Conservation (phyloP, 2,329 filamentous ascomycete genomes). For the Trichoderma sp. region DNA sequence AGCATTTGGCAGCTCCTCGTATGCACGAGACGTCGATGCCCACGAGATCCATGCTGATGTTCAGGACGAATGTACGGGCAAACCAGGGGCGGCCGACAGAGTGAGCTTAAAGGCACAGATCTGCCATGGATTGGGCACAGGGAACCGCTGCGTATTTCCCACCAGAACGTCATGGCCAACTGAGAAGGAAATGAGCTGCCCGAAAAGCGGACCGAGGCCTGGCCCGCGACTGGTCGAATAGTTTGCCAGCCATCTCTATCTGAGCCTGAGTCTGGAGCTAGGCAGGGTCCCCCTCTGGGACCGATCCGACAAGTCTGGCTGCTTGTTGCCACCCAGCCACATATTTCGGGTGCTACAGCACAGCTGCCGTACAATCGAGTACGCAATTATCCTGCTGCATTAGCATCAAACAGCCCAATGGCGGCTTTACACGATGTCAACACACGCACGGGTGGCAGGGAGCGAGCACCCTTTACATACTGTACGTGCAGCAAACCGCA, state of each 20-base stretch:
- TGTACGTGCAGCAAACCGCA: slow-evolving; percentile 18
- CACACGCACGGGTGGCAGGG: slow-evolving; percentile 15
- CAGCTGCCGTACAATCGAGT: neutral
- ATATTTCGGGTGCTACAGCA: slow-evolving; percentile 11
- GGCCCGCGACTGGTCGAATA: slow-evolving; percentile 12
- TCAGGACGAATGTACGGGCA: neutral
- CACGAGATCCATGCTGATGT: slow-evolving; percentile 10
- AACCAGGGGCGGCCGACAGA: slow-evolving; percentile 11
- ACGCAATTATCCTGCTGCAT: slow-evolving; percentile 18
- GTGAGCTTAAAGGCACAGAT: slow-evolving; percentile 14
- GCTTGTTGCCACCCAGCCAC: slow-evolving; percentile 11
- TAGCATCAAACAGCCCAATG: slow-evolving; percentile 33
- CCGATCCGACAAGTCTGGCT: slow-evolving; percentile 7
- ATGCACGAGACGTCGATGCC: slow-evolving; percentile 15
- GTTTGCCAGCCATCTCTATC: slow-evolving; percentile 4
- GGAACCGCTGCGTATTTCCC: slow-evolving; percentile 1
- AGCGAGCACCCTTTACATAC: slow-evolving; percentile 15
- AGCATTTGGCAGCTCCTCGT: neutral
- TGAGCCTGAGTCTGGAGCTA: slow-evolving; percentile 7
- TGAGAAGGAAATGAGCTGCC: slow-evolving; percentile 16
- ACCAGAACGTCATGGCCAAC: slow-evolving; percentile 3
- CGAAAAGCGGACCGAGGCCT: slow-evolving; percentile 17
- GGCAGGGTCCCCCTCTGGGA: neutral
- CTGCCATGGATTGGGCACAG: slow-evolving; percentile 8
- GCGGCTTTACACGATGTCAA: slow-evolving; percentile 33